Evolutionary conservation across 192 early-diverging fungal species (phyloP).

Genomic region (Gorgonomyces haynaldii): DNA sequence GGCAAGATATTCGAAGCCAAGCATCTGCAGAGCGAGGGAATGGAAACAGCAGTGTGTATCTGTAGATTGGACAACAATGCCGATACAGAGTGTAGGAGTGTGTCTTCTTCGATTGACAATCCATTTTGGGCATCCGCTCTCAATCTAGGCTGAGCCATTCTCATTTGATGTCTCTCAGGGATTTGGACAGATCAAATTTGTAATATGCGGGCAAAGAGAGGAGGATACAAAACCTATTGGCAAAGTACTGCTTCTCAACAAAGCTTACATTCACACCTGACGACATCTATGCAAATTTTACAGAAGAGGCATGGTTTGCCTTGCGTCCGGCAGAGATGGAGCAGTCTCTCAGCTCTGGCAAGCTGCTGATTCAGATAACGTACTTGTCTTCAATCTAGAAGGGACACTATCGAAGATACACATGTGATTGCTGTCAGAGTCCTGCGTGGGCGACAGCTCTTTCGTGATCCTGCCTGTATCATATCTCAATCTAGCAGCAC

Average conservation of each 20-base stretch:
- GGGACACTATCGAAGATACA: neutral
- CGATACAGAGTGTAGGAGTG: too few relatives aligned
- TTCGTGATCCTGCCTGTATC: neutral
- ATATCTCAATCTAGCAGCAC: neutral
- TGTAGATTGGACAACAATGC: too few relatives aligned
- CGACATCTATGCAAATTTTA: neutral
- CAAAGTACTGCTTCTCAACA: neutral
- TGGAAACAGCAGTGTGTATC: too few relatives aligned
- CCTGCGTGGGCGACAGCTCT: neutral
- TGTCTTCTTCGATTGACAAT: too few relatives aligned
- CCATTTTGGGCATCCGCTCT: conserved; percentile 5
- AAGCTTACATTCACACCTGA: neutral
- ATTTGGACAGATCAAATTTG: conserved; percentile 8
- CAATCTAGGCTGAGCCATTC: neutral
- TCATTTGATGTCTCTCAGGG: neutral
- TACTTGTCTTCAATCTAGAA: neutral
- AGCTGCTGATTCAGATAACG: conserved; percentile 2
- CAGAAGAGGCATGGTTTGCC: conserved; percentile 4
- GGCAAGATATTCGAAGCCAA: too few relatives aligned
- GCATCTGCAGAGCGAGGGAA: too few relatives aligned
- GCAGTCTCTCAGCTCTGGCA: neutral
- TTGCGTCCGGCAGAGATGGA: neutral
- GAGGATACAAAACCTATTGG: neutral
- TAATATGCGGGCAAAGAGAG: conserved; percentile 1
- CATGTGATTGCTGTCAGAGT: conserved; percentile 1